phyloP scores from a whole-genome alignment of 169 alveolate species.

The Toxoplasma gondii region DNA sequence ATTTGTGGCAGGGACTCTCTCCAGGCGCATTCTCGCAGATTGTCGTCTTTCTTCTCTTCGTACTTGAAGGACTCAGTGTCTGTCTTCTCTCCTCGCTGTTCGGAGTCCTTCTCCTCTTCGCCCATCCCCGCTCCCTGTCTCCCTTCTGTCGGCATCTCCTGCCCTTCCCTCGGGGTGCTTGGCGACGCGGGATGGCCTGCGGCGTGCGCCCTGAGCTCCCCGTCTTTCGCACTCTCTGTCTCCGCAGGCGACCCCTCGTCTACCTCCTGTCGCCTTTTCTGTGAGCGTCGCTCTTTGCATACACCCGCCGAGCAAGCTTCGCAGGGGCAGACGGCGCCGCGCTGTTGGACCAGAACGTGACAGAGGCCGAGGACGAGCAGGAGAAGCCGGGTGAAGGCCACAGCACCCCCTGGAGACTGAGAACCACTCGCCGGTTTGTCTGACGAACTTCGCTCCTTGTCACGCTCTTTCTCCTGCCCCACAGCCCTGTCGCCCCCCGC shows the following conservation, averaged over 20 bases:
- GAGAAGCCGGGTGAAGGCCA: constrained; percentile 45
- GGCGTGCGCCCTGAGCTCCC: too few relatives aligned
- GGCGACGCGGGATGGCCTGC: background rate
- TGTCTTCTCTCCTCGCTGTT: background rate
- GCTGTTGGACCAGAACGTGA: constrained; percentile 47
- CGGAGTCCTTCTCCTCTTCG: constrained; percentile 1
- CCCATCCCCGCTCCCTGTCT: background rate
- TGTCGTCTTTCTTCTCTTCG: background rate
- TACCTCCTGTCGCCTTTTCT: too few relatives aligned
- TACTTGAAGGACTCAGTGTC: background rate
- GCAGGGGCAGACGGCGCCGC: constrained; percentile 59
- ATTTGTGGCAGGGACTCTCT: background rate
- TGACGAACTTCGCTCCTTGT: constrained; percentile 27
- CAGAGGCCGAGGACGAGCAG: constrained; percentile 48
- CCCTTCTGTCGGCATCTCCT: background rate
- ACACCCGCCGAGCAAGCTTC: background rate
- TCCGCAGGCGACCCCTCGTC: too few relatives aligned
- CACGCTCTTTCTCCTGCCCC: constrained; percentile 10
- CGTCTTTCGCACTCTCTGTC: too few relatives aligned
- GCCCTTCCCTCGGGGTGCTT: background rate
- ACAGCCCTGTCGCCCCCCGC: constrained; percentile 15
- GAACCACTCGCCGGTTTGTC: constrained; percentile 39
- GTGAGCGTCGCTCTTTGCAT: too few relatives aligned
- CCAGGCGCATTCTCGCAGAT: background rate
- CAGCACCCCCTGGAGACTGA: constrained; percentile 48